Evolutionary conservation across 495 filamentous ascomycete species (phyloP).

Genomic region (Podospora fimiseda): DNA sequence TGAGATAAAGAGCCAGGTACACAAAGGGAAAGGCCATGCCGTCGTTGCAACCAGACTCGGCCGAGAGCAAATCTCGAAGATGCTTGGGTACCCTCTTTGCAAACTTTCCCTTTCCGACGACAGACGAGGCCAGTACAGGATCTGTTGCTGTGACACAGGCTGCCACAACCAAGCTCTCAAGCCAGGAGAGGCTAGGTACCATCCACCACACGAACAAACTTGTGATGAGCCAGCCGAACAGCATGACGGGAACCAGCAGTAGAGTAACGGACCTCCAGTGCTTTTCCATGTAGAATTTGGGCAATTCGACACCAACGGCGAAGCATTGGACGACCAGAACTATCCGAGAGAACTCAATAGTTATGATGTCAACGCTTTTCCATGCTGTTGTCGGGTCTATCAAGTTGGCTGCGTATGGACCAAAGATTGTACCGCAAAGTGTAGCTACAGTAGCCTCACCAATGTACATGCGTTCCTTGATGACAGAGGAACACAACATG

Average conservation of each 20-base stretch:
- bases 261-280: slow-evolving; percentile 93
- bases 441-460: slow-evolving; percentile 98
- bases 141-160: slow-evolving; percentile 98
- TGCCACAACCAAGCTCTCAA: slow-evolving; percentile 77
- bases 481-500: slow-evolving; percentile 95
- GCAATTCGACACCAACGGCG: slow-evolving; percentile 96
- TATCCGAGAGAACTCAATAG: slow-evolving; percentile 93
- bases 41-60: slow-evolving; percentile 98
- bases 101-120: slow-evolving; percentile 98
- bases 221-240: slow-evolving; percentile 90
- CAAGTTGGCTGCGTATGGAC: slow-evolving; percentile 85
- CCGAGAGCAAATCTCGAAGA: slow-evolving; percentile 88
- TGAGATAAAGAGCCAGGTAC: slow-evolving; percentile 84
- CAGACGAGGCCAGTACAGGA: slow-evolving; percentile 93
- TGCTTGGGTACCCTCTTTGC: slow-evolving; percentile 96
- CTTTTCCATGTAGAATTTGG: slow-evolving; percentile 94
- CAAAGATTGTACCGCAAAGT: slow-evolving; percentile 93
- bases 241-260: slow-evolving; percentile 92
- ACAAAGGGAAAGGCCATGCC: slow-evolving; percentile 99
- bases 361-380: slow-evolving; percentile 93
- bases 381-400: slow-evolving; percentile 71
- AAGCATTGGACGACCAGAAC: slow-evolving; percentile 99
- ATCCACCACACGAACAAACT: slow-evolving; percentile 98
- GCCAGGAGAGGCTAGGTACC: slow-evolving; percentile 73
- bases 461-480: slow-evolving; percentile 98